Base-by-base conservation (phyloP, 2,329 filamentous ascomycete genomes). In the Colletotrichum sublineola region DNA sequence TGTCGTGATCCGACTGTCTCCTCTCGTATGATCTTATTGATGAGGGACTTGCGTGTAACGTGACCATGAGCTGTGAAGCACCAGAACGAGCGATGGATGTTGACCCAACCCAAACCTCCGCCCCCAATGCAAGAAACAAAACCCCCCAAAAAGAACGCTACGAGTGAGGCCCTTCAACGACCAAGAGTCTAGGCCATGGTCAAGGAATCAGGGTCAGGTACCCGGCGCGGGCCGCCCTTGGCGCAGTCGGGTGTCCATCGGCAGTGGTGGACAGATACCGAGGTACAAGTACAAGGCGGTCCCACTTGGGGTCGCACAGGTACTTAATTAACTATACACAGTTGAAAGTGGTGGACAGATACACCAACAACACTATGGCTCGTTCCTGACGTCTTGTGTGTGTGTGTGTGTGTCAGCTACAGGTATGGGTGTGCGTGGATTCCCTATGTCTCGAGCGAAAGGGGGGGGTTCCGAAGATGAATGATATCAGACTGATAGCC, bases 181-280 rank as follows among this genome's bases (percentile, higher is more conserved):
- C 11, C 55, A 40, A 57, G 36, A 56, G 36, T 42, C 36, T 42
- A 12, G 36, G 36, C 36, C 55, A 57, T 12, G 36, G 12, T 40
- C 12, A 29, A 57, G 36, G 36, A 14, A 29, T 9, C 12, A 40
- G 4, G 36, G 9, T 14, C 65, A 31, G 40, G 46, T 14, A 38
- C 24, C 36, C 66, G 58, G 58, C 31, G 66, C 66, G 66, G 66
- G 42, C 66, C 57, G 66, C 46, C n/a, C 46, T 29, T 31, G 50
- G 63, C 29, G 31, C 48, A 67, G 14, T 7, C 18, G 18, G 42
- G 38, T 24, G 15, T 8, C 42, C 14, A 44, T 20, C 15, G 42
- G 42, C 42, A 44, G 42, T 44, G 42, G 42, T 20, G 40, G 3
- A 42, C 40, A 18, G 14, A 18, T 15, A 6, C 40, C 24, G 24